phyloP scores from a whole-genome alignment of 2,329 filamentous ascomycete genomes.

The Nemania sp. region DNA sequence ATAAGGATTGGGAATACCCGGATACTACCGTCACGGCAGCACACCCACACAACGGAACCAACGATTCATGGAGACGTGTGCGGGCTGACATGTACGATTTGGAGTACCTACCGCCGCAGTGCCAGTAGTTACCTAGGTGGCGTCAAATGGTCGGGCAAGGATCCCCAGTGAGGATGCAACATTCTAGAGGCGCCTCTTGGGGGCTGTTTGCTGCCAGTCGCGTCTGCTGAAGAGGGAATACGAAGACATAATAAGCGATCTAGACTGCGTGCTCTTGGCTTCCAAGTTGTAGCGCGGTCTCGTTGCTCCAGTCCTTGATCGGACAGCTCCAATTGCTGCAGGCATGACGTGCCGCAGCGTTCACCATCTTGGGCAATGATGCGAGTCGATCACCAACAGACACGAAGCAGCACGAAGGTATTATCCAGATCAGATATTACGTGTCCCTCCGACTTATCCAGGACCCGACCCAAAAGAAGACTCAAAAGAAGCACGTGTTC shows the following conservation, averaged over 20 bases:
- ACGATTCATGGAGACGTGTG: conserved; percentile 22
- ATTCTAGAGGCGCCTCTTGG: conserved; percentile 26
- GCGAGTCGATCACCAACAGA: conserved; percentile 20
- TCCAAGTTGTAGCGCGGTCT: background rate
- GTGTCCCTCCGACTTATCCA: conserved; percentile 21
- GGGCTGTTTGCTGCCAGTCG: conserved; percentile 13
- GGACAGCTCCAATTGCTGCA: conserved; percentile 3
- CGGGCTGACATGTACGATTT: conserved; percentile 16
- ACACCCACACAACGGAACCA: conserved; percentile 22
- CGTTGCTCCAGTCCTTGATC: conserved; percentile 2
- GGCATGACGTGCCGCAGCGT: conserved; percentile 8
- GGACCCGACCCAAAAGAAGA: conserved; percentile 10
- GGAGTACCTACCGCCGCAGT: conserved; percentile 22
- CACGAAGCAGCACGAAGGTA: conserved; percentile 1
- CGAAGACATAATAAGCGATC: conserved; percentile 18
- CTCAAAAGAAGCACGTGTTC: conserved; percentile 21
- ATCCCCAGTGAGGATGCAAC: conserved; percentile 8
- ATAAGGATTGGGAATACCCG: conserved; percentile 36
- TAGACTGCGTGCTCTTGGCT: conserved; percentile 16
- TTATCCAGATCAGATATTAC: conserved; percentile 16
- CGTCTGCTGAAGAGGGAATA: conserved; percentile 15
- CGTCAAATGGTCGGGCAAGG: conserved; percentile 12
- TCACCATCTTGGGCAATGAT: conserved; percentile 5
- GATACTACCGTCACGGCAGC: conserved; percentile 37
- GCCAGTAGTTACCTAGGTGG: conserved; percentile 13